Base-by-base conservation (phyloP, 108 stramenopile species). In the Licmophora abbreviata region DNA sequence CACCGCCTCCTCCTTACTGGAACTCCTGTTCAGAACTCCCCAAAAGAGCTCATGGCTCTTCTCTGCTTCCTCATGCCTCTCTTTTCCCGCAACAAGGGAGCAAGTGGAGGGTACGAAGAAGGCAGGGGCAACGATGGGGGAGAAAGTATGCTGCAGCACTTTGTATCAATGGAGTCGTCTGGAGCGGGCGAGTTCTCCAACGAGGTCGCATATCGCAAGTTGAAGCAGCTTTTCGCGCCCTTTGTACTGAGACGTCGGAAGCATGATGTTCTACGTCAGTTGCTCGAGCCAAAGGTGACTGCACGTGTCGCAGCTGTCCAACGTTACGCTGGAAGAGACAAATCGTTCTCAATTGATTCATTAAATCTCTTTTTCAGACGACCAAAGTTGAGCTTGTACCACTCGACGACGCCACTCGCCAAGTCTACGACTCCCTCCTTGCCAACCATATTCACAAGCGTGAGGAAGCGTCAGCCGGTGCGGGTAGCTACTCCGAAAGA, bases 171-270 rank as follows among this genome's bases (percentile, higher is more conserved):
- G 9, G 77, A 83, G 36, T 60, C 54, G 18, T 21, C 52, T 24
- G 65, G 44, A 22, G 65, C 58, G 1, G 55, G 64, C 2, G 66
- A 77, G 22, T 57, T 47, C 17, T 38, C 29, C 31, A 51, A 57
- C 25, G 63, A 56, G 26, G 47, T 29, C 14, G 88, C 84, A 9
- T 90, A 90, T 48, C 47, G 46, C 18, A 84, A 87, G 29, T 54
- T 93, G 32, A 85, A 89, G 44, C 80, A 85, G 50, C 51, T 92
- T 31, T 90, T 98, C 72, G 77, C 91, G 20, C 85, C 95, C 6
- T 92, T 98, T 59, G 84, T 95, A 20, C 70, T 98, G 12, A 67
- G 97, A 11, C 81, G 97, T 4, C 69, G 75, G 30, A 98, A 98
- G 64, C 70, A 68, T 37, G 79, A 93, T 36, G 97, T 95, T 3